These are phyloP conservation scores for Scedosporium minutisporum DNA, from an alignment of 2,329 filamentous ascomycete genomes.

Conservation along the genomic window DNA sequence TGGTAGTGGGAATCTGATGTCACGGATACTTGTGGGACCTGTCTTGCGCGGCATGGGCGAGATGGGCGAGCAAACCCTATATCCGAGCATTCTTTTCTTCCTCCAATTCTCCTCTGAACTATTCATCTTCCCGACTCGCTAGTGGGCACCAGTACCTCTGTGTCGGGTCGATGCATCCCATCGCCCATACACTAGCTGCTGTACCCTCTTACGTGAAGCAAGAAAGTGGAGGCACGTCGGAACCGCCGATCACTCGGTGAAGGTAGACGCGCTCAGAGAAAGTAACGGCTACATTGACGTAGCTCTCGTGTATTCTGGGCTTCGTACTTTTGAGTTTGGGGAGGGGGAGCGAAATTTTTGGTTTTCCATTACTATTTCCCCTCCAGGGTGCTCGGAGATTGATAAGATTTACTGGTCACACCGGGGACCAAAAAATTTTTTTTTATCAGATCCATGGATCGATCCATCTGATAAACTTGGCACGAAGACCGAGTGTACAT, in stretches of 20 bases:
- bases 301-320: background rate
- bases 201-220: background rate
- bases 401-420: conserved; percentile 2
- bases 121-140: background rate
- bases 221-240: no score
- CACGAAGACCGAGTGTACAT: no score
- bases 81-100: no score
- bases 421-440: background rate
- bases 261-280: no score
- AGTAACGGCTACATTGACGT: background rate
- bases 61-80: background rate
- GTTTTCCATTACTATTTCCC: background rate
- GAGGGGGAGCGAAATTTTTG: background rate
- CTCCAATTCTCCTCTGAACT: background rate
- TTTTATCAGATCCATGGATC: background rate
- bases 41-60: no score
- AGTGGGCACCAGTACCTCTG: background rate
- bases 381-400: background rate
- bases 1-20: no score
- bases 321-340: background rate
- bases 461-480: background rate
- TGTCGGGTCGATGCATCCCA: background rate
- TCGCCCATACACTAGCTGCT: background rate
- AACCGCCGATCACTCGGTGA: no score
- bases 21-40: no score